Percentiles rank a stretch among this genome's conserved stretches.
phyloP scores from a whole-genome alignment of 2,329 filamentous ascomycete genomes.

The Colletotrichum sp. region DNA sequence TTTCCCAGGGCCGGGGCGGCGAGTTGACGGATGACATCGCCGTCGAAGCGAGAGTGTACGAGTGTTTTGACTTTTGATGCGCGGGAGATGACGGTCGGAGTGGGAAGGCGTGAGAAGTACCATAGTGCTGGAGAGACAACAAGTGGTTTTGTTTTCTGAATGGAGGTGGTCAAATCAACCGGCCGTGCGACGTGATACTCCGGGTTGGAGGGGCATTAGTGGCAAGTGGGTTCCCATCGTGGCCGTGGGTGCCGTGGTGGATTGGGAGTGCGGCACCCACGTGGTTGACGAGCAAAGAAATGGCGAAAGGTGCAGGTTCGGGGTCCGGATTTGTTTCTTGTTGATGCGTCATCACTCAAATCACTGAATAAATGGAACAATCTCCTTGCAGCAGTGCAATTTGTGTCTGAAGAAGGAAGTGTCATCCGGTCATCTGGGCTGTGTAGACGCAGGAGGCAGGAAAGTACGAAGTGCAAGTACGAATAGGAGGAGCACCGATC shows the following conservation, averaged over 20 bases:
- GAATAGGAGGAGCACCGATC: background rate
- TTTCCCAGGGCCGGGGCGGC: background rate
- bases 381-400: background rate
- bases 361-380: background rate
- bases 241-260: background rate
- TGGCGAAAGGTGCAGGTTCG: background rate
- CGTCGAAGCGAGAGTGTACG: background rate
- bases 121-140: background rate
- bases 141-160: background rate
- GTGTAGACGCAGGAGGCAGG: background rate
- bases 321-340: background rate
- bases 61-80: background rate
- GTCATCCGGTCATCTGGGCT: background rate
- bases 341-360: background rate
- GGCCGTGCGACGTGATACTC: background rate
- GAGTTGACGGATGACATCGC: background rate
- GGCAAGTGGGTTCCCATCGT: background rate
- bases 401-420: background rate
- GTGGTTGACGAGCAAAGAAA: background rate
- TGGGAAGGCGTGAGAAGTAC: background rate
- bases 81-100: background rate
- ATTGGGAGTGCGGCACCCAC: background rate
- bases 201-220: background rate
- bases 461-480: background rate
- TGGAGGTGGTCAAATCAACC: background rate